Evolutionary conservation across 2,329 filamentous ascomycete genomes (phyloP).

Genomic region (Neurospora crassa): DNA sequence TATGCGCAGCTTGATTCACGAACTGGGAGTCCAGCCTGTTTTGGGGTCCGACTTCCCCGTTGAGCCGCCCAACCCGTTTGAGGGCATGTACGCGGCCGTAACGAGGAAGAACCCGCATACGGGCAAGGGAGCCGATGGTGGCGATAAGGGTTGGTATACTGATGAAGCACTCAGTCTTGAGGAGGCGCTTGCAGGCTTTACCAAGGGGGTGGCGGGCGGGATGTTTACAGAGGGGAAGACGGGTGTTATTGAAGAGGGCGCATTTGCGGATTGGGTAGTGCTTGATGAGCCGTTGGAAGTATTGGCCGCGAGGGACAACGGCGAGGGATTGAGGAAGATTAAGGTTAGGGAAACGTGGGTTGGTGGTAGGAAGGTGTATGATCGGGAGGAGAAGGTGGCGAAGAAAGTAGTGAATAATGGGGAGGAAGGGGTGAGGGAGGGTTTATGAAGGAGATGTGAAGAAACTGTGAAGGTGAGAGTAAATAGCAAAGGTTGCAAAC

Average conservation of each 20-base stretch:
- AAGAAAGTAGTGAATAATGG: not conserved
- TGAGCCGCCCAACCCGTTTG: constrained; percentile 57
- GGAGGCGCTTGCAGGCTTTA: constrained; percentile 54
- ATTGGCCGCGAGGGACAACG: constrained; percentile 22
- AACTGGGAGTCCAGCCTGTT: constrained; percentile 40
- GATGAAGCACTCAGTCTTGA: constrained; percentile 49
- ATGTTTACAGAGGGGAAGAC: constrained; percentile 49
- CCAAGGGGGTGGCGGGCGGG: constrained; percentile 46
- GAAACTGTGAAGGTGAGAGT: not conserved
- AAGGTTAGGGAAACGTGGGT: constrained; percentile 61
- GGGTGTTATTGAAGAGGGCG: constrained; percentile 49
- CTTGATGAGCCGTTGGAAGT: constrained; percentile 46
- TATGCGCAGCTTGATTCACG: constrained; percentile 44
- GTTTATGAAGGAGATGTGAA: constrained; percentile 2
- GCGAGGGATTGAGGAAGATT: constrained; percentile 43
- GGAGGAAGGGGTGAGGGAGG: constrained; percentile 2
- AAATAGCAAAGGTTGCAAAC: not conserved
- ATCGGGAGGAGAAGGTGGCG: constrained; percentile 14
- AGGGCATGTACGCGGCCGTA: constrained; percentile 60
- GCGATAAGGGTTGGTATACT: constrained; percentile 46
- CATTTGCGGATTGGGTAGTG: constrained; percentile 63
- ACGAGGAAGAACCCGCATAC: constrained; percentile 50
- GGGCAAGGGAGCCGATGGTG: constrained; percentile 38
- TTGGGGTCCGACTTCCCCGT: constrained; percentile 66
- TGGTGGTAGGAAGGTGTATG: constrained; percentile 43